These are phyloP conservation scores for Artemisia annua DNA, from an alignment of 129 eudicot genomes.

Conservation along the genomic window DNA sequence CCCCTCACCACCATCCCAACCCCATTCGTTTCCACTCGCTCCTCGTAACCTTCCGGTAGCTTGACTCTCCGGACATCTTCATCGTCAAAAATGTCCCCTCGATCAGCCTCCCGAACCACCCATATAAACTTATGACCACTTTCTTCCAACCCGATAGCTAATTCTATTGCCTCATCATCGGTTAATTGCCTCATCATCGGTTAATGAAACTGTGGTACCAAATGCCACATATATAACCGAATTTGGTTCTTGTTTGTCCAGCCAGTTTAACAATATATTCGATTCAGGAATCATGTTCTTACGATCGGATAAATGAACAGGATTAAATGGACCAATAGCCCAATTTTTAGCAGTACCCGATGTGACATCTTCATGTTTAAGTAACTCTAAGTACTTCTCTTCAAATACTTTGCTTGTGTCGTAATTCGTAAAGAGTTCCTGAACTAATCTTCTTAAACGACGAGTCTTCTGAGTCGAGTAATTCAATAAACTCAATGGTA, in stretches of 20 bases:
- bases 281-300: too few relatives aligned
- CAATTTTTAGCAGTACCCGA: constrained; percentile 23
- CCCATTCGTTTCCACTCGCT: constrained; percentile 14
- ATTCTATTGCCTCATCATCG: background rate
- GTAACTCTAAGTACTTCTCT: constrained; percentile 23
- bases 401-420: constrained; percentile 32
- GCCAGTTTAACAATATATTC: too few relatives aligned
- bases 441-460: constrained; percentile 28
- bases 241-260: too few relatives aligned
- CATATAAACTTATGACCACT: constrained; percentile 32
- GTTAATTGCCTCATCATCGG: background rate
- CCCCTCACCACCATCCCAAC: constrained; percentile 37
- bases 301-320: constrained; percentile 1
- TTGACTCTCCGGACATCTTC: background rate
- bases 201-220: too few relatives aligned
- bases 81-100: constrained; percentile 17
- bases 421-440: constrained; percentile 30
- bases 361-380: constrained; percentile 4
- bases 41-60: background rate
- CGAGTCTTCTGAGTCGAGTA: constrained; percentile 15
- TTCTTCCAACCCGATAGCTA: background rate
- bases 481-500: constrained; percentile 8
- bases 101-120: constrained; percentile 36
- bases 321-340: constrained; percentile 39
- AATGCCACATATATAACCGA: too few relatives aligned